Conservation (phyloP, 2,329 filamentous ascomycete genomes). For the Plectosphaerella plurivora region DNA sequence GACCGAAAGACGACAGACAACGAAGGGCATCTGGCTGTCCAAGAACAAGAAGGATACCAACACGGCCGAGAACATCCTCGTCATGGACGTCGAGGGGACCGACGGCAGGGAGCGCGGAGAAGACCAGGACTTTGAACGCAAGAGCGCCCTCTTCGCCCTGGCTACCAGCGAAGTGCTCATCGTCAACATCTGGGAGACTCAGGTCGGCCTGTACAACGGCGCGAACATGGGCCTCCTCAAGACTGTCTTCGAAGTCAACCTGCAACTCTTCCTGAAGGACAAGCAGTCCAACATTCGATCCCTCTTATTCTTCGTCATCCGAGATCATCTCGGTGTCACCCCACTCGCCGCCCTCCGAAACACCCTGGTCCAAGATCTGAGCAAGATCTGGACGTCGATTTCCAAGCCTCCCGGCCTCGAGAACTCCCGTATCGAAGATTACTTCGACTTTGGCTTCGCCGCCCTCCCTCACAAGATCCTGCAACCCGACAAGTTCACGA, state of each 20-base stretch:
- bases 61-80: constrained; percentile 97
- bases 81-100: constrained; percentile 99
- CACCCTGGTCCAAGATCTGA: constrained; percentile 85
- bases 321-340: constrained; percentile 90
- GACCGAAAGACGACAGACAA: constrained; percentile 88
- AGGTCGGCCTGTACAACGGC: constrained; percentile 95
- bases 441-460: constrained; percentile 97
- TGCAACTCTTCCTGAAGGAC: constrained; percentile 95
- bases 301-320: constrained; percentile 96
- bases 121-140: constrained; percentile 98
- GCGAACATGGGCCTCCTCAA: constrained; percentile 98
- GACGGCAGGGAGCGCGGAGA: constrained; percentile 94
- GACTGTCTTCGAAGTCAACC: constrained; percentile 97
- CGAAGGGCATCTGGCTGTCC: constrained; percentile 99
- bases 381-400: constrained; percentile 87
- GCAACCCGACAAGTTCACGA: constrained; percentile 84
- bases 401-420: constrained; percentile 90
- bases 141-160: constrained; percentile 93
- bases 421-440: constrained; percentile 85
- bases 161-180: constrained; percentile 97
- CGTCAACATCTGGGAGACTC: constrained; percentile 99
- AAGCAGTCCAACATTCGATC: constrained; percentile 84
- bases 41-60: constrained; percentile 74
- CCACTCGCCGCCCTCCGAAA: constrained; percentile 85
- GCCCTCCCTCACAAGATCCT: constrained; percentile 95